Percentiles rank a stretch among this genome's conserved stretches.
These are phyloP conservation scores for Pholiota molesta DNA, from an alignment of 768 basidiomycete species.

Conservation along the genomic window DNA sequence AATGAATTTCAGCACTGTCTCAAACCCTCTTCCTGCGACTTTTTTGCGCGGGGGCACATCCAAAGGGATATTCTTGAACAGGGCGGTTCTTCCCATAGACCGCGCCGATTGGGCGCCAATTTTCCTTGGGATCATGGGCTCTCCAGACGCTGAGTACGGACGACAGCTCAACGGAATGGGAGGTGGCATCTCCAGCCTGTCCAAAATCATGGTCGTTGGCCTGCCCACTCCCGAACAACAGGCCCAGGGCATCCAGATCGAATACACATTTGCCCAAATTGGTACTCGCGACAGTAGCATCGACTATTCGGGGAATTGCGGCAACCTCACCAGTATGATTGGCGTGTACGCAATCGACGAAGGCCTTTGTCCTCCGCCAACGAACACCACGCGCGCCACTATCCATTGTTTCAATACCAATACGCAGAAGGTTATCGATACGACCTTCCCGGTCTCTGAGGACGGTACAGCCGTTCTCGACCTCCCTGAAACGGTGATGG, in stretches of 20 bases:
- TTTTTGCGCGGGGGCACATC: conserved; percentile 79
- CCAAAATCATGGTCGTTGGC: conserved; percentile 73
- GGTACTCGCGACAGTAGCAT: conserved; percentile 60
- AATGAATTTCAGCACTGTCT: conserved; percentile 2
- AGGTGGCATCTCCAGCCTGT: conserved; percentile 73
- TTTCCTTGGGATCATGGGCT: conserved; percentile 80
- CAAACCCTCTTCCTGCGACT: conserved; percentile 48
- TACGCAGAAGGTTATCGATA: conserved; percentile 68
- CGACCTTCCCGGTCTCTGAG: conserved; percentile 62
- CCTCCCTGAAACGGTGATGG: conserved; percentile 54
- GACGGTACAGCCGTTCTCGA: conserved; percentile 46
- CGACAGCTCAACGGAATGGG: conserved; percentile 84
- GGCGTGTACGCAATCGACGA: conserved; percentile 76
- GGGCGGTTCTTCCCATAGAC: conserved; percentile 52
- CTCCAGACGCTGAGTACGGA: conserved; percentile 68
- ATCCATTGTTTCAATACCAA: conserved; percentile 74
- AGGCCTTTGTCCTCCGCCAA: conserved; percentile 30
- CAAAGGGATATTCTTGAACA: conserved; percentile 72
- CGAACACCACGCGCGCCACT: conserved; percentile 33
- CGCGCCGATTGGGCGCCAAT: conserved; percentile 57
- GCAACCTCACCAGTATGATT: conserved; percentile 73
- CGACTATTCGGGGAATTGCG: conserved; percentile 77
- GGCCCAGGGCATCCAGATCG: conserved; percentile 53
- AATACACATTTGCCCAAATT: conserved; percentile 73
- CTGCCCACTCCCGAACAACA: conserved; percentile 45